A percentile compares a stretch with the other conserved stretches of the same genome.
Conservation (phyloP, 169 alveolate genomes). For the Cytauxzoon felis region DNA sequence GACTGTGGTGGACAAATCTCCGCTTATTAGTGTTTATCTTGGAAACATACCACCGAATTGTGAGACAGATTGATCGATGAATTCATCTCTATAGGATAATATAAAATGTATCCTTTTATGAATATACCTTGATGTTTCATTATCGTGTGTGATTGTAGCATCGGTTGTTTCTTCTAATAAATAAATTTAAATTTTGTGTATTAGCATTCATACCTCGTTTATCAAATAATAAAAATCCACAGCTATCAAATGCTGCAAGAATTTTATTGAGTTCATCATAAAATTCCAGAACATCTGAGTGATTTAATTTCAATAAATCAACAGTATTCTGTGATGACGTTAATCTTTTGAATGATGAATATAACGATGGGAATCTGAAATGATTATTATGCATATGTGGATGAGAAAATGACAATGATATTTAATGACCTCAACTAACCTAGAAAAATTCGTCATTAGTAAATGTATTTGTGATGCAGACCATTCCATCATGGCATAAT, state of each 20-base stretch:
- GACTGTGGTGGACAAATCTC: no score
- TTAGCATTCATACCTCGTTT: not conserved
- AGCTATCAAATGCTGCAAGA: conserved; percentile 50
- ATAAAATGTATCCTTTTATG: no score
- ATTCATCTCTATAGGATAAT: not conserved
- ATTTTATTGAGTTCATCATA: conserved; percentile 53
- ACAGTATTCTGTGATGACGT: conserved; percentile 1
- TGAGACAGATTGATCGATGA: conserved; percentile 54
- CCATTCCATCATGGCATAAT: conserved; percentile 45
- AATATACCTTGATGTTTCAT: no score
- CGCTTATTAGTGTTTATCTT: no score
- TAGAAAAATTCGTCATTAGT: conserved; percentile 59
- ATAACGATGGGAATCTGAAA: conserved; percentile 46
- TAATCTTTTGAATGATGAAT: conserved; percentile 40
- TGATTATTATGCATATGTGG: not conserved
- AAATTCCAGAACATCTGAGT: conserved; percentile 53
- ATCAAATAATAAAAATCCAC: conserved; percentile 53
- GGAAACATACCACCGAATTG: no score
- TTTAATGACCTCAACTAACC: not conserved
- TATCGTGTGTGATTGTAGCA: no score
- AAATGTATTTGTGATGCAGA: conserved; percentile 60
- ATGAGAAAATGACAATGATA: not conserved
- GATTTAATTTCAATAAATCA: conserved; percentile 17
- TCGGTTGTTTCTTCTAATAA: not conserved
- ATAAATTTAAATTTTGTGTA: not conserved